Base-by-base conservation (phyloP, 768 basidiomycete genomes). In the Auricularia auricula-judae region DNA sequence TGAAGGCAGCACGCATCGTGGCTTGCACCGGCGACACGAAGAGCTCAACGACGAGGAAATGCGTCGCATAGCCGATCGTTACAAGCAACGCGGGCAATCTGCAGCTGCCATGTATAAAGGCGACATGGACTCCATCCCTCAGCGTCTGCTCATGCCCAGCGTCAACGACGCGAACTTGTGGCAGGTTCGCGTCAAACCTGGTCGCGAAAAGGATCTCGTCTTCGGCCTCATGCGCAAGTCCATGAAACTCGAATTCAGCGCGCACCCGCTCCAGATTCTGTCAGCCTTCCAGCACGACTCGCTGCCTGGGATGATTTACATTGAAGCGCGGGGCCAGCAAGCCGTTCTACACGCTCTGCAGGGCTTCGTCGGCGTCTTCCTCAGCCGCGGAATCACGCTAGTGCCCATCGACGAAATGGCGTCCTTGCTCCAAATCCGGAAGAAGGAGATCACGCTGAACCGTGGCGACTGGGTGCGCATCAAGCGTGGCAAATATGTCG, bases 381-480 rank as follows among this genome's bases (percentile, higher is more conserved):
- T 86, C 35, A 86, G 84, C 70, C 86, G 89, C 62, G 90, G 91
- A 16, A 84, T 93, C 66, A 81, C 82, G 21, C 82, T 97, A 39
- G 94, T 98, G 0, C 94, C 94, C 5, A 93, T 98, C 65, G 91
- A 95, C 70, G 97, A 99, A 78, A 98, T 98, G 95, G 93, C 97
- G 18, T 92, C 91, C 66, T 78, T 98, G 43, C 81, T 98, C 68
- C 91, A 92, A 72, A 97, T 97, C 71, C 98, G 95, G 80, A 95
- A 95, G 77, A 89, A 94, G 72, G 92, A 94, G 67, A 76, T 88
- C 58, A 88, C 89, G 0, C 83, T 98, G 51, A 84, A 84, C 18
- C 86, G 87, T 0, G 93, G 93, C 21, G 90, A 86, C 69, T 99
- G 97, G 97, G 93, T 98, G 7, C 91, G 97, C 61, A 86, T 98